Conservation (phyloP, 1,284 basidiomycete species). For the Peniophora sp. region DNA sequence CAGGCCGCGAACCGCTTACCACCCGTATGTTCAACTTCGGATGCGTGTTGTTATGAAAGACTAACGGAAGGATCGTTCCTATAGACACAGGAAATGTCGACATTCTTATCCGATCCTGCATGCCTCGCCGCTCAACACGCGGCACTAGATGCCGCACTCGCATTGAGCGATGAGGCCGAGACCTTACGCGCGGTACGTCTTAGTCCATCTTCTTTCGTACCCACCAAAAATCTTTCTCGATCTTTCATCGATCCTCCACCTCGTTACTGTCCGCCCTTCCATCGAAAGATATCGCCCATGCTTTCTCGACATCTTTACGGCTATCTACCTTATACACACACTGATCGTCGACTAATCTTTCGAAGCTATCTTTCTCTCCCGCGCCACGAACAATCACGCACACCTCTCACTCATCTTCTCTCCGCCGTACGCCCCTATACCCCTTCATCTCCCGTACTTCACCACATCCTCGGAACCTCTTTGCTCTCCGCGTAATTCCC, state of each 20-base stretch:
- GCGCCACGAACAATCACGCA: neutral
- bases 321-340: neutral
- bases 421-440: no score
- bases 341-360: neutral
- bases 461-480: neutral
- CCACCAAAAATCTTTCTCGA: neutral
- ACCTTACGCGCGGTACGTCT: conserved; percentile 53
- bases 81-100: conserved; percentile 25
- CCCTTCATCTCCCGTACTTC: neutral
- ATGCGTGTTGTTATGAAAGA: neutral
- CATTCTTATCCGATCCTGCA: conserved; percentile 13
- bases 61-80: conserved; percentile 1
- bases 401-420: no score
- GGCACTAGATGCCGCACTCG: conserved; percentile 51
- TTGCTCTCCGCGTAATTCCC: no score
- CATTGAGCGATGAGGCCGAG: conserved; percentile 60
- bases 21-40: conserved; percentile 26
- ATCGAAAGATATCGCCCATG: no score
- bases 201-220: neutral
- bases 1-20: conserved; percentile 57
- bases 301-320: neutral
- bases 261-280: no score
- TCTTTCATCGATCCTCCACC: conserved; percentile 7
- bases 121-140: conserved; percentile 24
- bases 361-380: conserved; percentile 3